Base-by-base conservation (phyloP, 345 rosid species). In the Dipteronia sinensis region DNA sequence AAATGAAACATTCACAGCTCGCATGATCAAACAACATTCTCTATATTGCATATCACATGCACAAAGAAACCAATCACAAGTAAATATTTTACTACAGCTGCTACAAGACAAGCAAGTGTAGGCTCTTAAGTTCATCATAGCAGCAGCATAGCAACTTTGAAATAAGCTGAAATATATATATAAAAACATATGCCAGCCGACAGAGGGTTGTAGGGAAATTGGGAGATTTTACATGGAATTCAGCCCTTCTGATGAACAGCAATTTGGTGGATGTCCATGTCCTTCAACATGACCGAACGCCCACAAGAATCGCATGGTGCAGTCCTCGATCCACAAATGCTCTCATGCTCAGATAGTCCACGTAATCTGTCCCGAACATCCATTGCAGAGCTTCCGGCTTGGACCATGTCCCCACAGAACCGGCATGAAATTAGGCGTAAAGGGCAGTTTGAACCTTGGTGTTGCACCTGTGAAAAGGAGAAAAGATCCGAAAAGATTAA, bases 341-440 rank as follows among this genome's bases (percentile, higher is more conserved):
- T 94, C 85, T 96, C 99, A 73, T 96, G 98, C 89, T 96, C 98
- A 0, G 90, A 88, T 34, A 96, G 88, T n/a, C 98, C 99, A 78
- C 93, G 88, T 73, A 96, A 62, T 79, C 90, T 87, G 87, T 94
- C 97, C 42, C 98, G 80, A 38, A 42, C 80, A 76, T 96, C 97
- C 84, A 82, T 75, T 9, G 98, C 91, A 1, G 88, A 86, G 77
- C 68, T 87, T 66, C 97, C 99, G 0, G 99, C 98, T 80, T 81
- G 93, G 66, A 96, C 98, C 95, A 94, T 91, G 83, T 94, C 99
- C 56, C 99, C 98, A 23, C 99, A 94, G 81, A 90, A 96, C 55
- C 91, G 88, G 69, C 98, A 96, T 1, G 95, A 76, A 22, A 96
- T 84, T 27, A 96, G 83, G 6, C 95, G 97, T 2, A 88, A 73